Percentiles rank a stretch among this genome's conserved stretches.
Evolutionary conservation across 176 grass and related monocot genomes (phyloP).

Genomic region (Tillandsia leiboldiana): DNA sequence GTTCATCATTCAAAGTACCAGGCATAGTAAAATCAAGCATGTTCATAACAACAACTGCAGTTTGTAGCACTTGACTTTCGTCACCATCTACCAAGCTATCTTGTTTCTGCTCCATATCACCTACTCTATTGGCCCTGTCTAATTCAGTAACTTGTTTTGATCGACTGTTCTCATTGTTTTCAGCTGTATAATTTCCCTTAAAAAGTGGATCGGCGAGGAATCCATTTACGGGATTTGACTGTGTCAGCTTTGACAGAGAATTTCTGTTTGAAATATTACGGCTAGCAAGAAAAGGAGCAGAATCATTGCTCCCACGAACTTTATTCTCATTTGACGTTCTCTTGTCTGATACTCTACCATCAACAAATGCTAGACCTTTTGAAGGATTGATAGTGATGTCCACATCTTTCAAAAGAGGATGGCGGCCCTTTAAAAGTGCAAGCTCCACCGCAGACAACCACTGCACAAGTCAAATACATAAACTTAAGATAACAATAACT

Average conservation of each 20-base stretch:
- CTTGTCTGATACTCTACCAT: slow-evolving; percentile 28
- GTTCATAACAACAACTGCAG: slow-evolving; percentile 69
- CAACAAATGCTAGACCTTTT: slow-evolving; percentile 62
- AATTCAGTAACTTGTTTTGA: slow-evolving; percentile 22
- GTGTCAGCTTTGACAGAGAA: neutral
- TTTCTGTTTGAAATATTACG: slow-evolving; percentile 25
- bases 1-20: slow-evolving; percentile 61
- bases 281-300: slow-evolving; percentile 27
- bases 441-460: slow-evolving; percentile 90
- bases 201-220: slow-evolving; percentile 39
- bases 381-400: slow-evolving; percentile 78
- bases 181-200: slow-evolving; percentile 31
- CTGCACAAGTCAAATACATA: slow-evolving; percentile 41
- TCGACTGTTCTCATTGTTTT: slow-evolving; percentile 28
- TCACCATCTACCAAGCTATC: slow-evolving; percentile 44
- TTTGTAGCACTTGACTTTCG: slow-evolving; percentile 57
- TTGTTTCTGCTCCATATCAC: slow-evolving; percentile 26
- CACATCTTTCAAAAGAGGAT: slow-evolving; percentile 88
- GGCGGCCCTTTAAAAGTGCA: slow-evolving; percentile 87
- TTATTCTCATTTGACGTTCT: slow-evolving; percentile 20
- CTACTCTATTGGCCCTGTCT: slow-evolving; percentile 14
- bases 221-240: slow-evolving; percentile 31
- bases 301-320: slow-evolving; percentile 16
- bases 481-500: slow-evolving; percentile 16
- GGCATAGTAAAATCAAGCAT: slow-evolving; percentile 93